Evolutionary conservation across 495 filamentous ascomycete species (phyloP).

Genomic region (Diplogelasinospora grovesii): DNA sequence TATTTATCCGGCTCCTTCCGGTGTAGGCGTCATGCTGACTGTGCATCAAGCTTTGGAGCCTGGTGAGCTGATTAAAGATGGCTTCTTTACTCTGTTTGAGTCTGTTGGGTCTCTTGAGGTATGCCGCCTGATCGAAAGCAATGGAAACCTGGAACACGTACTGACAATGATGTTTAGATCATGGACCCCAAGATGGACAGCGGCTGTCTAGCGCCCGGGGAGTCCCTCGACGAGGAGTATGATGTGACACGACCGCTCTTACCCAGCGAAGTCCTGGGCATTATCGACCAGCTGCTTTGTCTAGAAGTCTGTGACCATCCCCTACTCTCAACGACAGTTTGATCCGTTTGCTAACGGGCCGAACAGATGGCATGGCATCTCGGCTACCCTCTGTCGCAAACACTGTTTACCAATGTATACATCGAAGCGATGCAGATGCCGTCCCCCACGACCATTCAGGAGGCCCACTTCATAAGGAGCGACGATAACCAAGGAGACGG

Average conservation of each 20-base stretch:
- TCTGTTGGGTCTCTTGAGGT: slow-evolving; percentile 93
- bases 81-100: slow-evolving; percentile 86
- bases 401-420: slow-evolving; percentile 89
- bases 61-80: slow-evolving; percentile 90
- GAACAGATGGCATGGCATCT: slow-evolving; percentile 91
- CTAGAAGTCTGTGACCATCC: slow-evolving; percentile 59
- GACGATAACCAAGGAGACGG: slow-evolving; percentile 15
- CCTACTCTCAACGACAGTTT: not conserved
- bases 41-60: slow-evolving; percentile 56
- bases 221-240: slow-evolving; percentile 79
- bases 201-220: slow-evolving; percentile 67
- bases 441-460: slow-evolving; percentile 55
- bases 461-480: slow-evolving; percentile 60
- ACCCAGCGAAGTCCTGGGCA: slow-evolving; percentile 77
- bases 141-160: not conserved
- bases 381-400: slow-evolving; percentile 90
- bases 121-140: slow-evolving; percentile 15
- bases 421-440: slow-evolving; percentile 78
- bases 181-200: slow-evolving; percentile 99
- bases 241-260: slow-evolving; percentile 62
- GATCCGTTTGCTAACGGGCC: slow-evolving; percentile 3
- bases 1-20: not conserved
- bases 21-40: slow-evolving; percentile 13
- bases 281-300: slow-evolving; percentile 90
- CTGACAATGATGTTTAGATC: slow-evolving; percentile 50